phyloP scores from a whole-genome alignment of 495 filamentous ascomycete genomes.

The Penicillium canariense region DNA sequence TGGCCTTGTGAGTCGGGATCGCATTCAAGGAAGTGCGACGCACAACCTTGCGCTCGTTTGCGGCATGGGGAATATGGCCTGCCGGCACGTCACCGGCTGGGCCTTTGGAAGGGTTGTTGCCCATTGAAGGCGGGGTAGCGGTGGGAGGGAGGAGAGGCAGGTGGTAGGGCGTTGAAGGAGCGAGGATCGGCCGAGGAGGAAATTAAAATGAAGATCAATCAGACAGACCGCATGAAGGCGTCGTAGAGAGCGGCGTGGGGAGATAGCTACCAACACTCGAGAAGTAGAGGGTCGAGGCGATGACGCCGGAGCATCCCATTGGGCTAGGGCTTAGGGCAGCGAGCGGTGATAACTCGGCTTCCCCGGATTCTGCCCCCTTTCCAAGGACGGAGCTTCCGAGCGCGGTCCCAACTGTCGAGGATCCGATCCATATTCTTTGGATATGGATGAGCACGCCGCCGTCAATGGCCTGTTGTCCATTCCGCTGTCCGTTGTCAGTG shows the following conservation, averaged over 20 bases:
- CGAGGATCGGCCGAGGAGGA: conserved; percentile 9
- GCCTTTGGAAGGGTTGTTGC: conserved; percentile 51
- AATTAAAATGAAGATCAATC: conserved; percentile 11
- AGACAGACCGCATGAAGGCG: conserved; percentile 25
- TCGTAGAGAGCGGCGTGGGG: conserved; percentile 12
- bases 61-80: conserved; percentile 25
- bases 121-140: conserved; percentile 41
- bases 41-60: conserved; percentile 37
- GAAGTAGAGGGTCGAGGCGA: conserved; percentile 20
- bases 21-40: conserved; percentile 43
- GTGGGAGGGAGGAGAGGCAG: conserved; percentile 5
- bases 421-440: not conserved
- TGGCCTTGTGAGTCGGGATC: conserved; percentile 37
- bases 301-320: conserved; percentile 21
- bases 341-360: conserved; percentile 18
- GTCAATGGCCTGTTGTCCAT: conserved; percentile 1
- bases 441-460: conserved; percentile 2
- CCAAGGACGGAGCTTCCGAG: not conserved
- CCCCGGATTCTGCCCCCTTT: conserved; percentile 18
- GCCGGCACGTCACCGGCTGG: conserved; percentile 36
- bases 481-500: not conserved
- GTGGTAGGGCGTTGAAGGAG: conserved; percentile 1
- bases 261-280: conserved; percentile 8
- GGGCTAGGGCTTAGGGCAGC: conserved; percentile 32
- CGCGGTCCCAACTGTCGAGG: not conserved